These are phyloP conservation scores for Talaromyces proteolyticus DNA, from an alignment of 495 filamentous ascomycete species.

Conservation along the genomic window DNA sequence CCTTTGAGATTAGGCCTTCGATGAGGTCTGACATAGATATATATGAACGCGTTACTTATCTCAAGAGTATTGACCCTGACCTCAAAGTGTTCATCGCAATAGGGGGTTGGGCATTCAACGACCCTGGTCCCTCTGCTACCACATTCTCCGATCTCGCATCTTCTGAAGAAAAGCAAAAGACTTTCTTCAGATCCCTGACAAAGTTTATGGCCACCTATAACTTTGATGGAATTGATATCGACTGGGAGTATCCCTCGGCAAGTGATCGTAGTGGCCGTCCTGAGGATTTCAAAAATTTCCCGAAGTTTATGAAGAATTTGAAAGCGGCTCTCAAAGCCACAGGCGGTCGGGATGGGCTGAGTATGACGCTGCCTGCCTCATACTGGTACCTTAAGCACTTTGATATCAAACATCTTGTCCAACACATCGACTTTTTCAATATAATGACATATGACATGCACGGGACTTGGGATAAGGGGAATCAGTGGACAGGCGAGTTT, in stretches of 20 bases:
- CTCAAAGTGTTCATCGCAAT: conserved; percentile 38
- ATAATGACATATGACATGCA: conserved; percentile 34
- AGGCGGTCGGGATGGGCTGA: conserved; percentile 27
- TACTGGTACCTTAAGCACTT: conserved; percentile 27
- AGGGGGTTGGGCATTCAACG: conserved; percentile 37
- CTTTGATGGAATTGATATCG: conserved; percentile 52
- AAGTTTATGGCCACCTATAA: conserved; percentile 39
- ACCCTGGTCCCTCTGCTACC: conserved; percentile 15
- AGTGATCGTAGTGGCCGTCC: conserved; percentile 27
- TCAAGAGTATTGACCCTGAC: conserved; percentile 21
- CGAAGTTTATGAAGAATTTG: conserved; percentile 36
- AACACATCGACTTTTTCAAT: conserved; percentile 24
- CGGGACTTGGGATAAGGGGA: conserved; percentile 17
- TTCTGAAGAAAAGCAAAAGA: conserved; percentile 21
- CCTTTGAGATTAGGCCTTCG: conserved; percentile 18
- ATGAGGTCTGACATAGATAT: conserved; percentile 12
- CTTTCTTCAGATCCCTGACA: conserved; percentile 35
- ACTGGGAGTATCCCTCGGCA: conserved; percentile 51
- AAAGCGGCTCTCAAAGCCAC: conserved; percentile 20
- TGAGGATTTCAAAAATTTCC: conserved; percentile 35
- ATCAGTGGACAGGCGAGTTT: conserved; percentile 13
- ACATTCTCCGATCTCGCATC: conserved; percentile 25
- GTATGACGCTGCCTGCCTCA: conserved; percentile 20
- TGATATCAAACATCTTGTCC: conserved; percentile 16
- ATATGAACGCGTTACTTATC: conserved; percentile 22